phyloP scores from a whole-genome alignment of 2,329 filamentous ascomycete species.

The Paracamarosporium sp. region DNA sequence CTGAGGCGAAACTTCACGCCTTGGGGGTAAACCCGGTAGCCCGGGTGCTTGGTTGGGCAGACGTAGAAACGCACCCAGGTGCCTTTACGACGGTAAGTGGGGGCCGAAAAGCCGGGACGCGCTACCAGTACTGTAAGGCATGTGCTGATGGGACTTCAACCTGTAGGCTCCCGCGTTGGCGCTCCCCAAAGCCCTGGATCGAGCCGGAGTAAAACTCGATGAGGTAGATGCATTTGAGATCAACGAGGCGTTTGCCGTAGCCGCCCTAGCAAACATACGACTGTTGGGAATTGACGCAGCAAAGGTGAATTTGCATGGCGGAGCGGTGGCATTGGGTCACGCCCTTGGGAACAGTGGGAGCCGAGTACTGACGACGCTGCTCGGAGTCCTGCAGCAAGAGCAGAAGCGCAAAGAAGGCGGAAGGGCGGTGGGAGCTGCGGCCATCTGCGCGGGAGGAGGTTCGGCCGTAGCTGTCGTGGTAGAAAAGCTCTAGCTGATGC shows the following conservation, averaged over 20 bases:
- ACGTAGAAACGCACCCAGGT: conserved; percentile 83
- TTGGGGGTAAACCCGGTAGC: conserved; percentile 85
- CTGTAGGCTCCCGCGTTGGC: conserved; percentile 74
- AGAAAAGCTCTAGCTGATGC: not conserved
- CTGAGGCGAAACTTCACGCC: conserved; percentile 88
- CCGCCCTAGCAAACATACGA: conserved; percentile 71
- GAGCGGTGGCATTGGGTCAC: conserved; percentile 89
- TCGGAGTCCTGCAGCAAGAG: conserved; percentile 77
- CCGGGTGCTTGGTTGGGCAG: conserved; percentile 93
- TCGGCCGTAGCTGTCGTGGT: conserved; percentile 77
- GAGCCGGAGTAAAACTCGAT: conserved; percentile 66
- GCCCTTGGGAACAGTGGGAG: conserved; percentile 86
- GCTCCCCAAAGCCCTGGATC: conserved; percentile 75
- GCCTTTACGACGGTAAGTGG: conserved; percentile 76
- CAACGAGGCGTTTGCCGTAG: conserved; percentile 75
- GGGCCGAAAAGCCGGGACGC: not conserved
- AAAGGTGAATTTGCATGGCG: conserved; percentile 85
- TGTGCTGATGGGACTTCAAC: not conserved
- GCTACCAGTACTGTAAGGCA: not conserved
- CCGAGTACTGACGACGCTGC: conserved; percentile 74
- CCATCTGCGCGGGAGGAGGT: conserved; percentile 93
- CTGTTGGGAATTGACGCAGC: conserved; percentile 69
- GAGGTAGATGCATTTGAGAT: conserved; percentile 88
- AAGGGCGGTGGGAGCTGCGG: conserved; percentile 67
- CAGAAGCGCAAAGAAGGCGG: conserved; percentile 87